Base-by-base conservation (phyloP, 1,284 basidiomycete genomes). In the Ustilago loliicola region DNA sequence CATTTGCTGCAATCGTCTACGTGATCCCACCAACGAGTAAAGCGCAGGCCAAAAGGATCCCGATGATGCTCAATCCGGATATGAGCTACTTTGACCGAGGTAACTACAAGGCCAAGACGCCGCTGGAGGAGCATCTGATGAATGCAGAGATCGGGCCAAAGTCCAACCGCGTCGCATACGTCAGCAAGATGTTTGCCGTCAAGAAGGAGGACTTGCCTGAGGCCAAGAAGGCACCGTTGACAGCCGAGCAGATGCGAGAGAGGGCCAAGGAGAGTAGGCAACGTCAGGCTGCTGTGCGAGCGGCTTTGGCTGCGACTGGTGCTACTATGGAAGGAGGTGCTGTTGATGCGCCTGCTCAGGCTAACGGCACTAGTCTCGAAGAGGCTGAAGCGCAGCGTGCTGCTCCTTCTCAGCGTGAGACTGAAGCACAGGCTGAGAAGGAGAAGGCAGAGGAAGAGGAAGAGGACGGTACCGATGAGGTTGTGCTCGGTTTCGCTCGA, bases 121-220 rank as follows among this genome's bases (percentile, higher is more conserved):
- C 61, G 36, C 88, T 97, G 27, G 96, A 99, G 86, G 88, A 89
- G 74, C 92, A 93, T 68, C 88, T 99, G 11, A 98, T 93, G 87
- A 87, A 67, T 19, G 80, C 84, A 23, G 69, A 76, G 45, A 59
- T 79, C 13, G 77, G 77, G 8, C 61, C 66, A 17, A 80, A 79
- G 42, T 74, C 80, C 8, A 65, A 69, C n/a, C 60, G 74, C 9
- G 82, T 90, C 3, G 89, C 89, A 4, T 97, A 96, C 86, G 93
- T 99, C 61, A 97, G 94, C 89, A 99, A 99, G 87, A 99, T 99
- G 96, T 98, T 99, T 86, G 95, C 95, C 0, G 92, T 98, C 1
- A 88, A 91, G 25, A 88, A 88, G 21, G 91, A 90, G 61, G 93
- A 96, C 55, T 88, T 99, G 34, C 96, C 96, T 0, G 92, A 96